Evolutionary conservation across 305 asterid species (phyloP).

Genomic region (Solanum hybrid): DNA sequence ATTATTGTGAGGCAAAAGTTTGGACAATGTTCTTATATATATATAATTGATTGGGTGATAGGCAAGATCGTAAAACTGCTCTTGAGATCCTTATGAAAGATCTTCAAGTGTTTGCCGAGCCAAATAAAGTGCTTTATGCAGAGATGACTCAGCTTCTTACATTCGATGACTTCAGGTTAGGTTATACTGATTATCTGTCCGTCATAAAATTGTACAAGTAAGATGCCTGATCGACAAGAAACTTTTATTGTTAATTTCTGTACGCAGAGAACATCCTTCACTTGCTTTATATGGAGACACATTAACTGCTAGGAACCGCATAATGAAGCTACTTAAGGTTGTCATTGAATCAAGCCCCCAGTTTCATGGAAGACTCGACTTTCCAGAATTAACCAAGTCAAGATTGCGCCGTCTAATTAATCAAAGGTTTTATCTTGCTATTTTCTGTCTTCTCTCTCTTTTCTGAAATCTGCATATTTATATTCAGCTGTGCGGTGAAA

Average conservation of each 20-base stretch:
- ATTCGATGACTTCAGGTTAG: constrained; percentile 62
- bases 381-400: constrained; percentile 47
- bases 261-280: constrained; percentile 40
- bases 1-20: neutral
- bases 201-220: neutral
- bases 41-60: constrained; percentile 6
- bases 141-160: constrained; percentile 60
- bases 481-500: neutral
- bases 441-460: neutral
- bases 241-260: neutral
- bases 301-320: constrained; percentile 38
- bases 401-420: constrained; percentile 67
- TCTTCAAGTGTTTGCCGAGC: constrained; percentile 46
- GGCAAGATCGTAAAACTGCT: constrained; percentile 45
- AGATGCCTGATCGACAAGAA: constrained; percentile 4
- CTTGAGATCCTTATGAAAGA: constrained; percentile 60
- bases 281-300: constrained; percentile 52
- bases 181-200: neutral
- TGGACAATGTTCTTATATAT: neutral
- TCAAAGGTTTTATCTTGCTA: constrained; percentile 45
- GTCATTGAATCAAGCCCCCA: constrained; percentile 55
- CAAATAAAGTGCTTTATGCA: constrained; percentile 43
- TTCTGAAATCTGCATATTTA: neutral
- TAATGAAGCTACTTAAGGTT: constrained; percentile 30
- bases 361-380: constrained; percentile 29